phyloP scores from a whole-genome alignment of 495 filamentous ascomycete species.

The Xylaria palmicola region DNA sequence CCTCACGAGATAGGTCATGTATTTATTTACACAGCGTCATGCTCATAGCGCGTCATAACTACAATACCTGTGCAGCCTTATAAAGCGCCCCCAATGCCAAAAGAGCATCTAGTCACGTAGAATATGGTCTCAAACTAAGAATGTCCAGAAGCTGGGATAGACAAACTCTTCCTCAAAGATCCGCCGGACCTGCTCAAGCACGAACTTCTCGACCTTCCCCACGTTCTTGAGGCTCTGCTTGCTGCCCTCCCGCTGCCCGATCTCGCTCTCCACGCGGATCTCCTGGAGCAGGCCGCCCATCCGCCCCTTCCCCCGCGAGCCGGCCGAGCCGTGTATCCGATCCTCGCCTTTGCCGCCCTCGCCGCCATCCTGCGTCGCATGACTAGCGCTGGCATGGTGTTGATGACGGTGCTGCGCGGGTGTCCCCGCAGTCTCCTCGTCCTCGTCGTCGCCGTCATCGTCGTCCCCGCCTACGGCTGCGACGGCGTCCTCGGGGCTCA shows the following conservation, averaged over 20 bases:
- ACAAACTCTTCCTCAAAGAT: slow-evolving; percentile 99
- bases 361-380: slow-evolving; percentile 20
- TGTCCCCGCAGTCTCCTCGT: slow-evolving; percentile 42
- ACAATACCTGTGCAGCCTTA: too few relatives aligned
- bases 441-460: slow-evolving; percentile 30
- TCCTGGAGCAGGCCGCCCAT: slow-evolving; percentile 80
- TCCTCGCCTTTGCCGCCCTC: slow-evolving; percentile 1
- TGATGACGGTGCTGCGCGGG: slow-evolving; percentile 25
- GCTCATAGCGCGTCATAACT: too few relatives aligned
- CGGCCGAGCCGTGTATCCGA: slow-evolving; percentile 1
- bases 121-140: slow-evolving; percentile 64
- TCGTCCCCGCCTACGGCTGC: slow-evolving; percentile 59
- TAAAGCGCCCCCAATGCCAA: too few relatives aligned
- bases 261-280: slow-evolving; percentile 95
- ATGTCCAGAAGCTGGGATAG: slow-evolving; percentile 97
- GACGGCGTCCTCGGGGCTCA: slow-evolving; percentile 82
- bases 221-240: slow-evolving; percentile 97
- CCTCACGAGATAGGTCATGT: too few relatives aligned
- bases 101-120: too few relatives aligned
- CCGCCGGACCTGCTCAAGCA: slow-evolving; percentile 90
- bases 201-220: slow-evolving; percentile 96
- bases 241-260: slow-evolving; percentile 83
- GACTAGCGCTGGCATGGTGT: slow-evolving; percentile 14
- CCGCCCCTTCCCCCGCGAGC: slow-evolving; percentile 38
- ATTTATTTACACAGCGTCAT: too few relatives aligned